Evolutionary conservation across 768 basidiomycete species (phyloP), one percentile per base, ranked within the genome.

Genomic region (Clathrus columnatus): DNA sequence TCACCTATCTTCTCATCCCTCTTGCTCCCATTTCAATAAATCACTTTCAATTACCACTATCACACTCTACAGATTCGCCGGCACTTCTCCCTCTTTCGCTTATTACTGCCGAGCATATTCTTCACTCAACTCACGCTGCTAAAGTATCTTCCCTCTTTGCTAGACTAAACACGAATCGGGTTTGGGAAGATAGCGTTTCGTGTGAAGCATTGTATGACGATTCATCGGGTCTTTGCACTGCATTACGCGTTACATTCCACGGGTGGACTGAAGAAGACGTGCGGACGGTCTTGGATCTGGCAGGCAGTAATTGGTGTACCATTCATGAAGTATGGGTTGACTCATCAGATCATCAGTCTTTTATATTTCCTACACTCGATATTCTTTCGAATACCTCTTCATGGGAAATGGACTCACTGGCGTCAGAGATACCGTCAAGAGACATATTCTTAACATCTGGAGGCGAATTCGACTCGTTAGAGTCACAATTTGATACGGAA

Each of bases 281-380:
- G 7, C 72, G 84, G 43, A 68, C 76, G 47, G 74, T 89, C 18
- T 75, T 90, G 11, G 89, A 89, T 11, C 81, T 86, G 64, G 81
- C 79, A 27, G 80, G 83, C 17, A 78, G 74, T 7, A 11, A 83
- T 0, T 91, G 89, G 88, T 91, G 87, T 68, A 73, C 75, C 0
- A 67, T 91, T 17, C 81, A 87, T 63, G 87, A 89, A 62, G 66
- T 68, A 1, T 42, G 18, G 20, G n/a, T 26, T 42, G 36, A 18
- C 14, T n/a, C 43, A 10, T 14, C 50, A 26, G 46, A 21, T 17
- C 5, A 23, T 4, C n/a, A 27, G 18, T 86, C 87, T 2, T 79
- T 93, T 56, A 68, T 91, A 10, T 70, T 91, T n/a, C 88, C 89
- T 4, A 85, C 81, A 1, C 75, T 90, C 51, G 86, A 89, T 65